Evolutionary conservation across 1,284 basidiomycete genomes (phyloP).

Genomic region (Cryptococcus depauperatus): DNA sequence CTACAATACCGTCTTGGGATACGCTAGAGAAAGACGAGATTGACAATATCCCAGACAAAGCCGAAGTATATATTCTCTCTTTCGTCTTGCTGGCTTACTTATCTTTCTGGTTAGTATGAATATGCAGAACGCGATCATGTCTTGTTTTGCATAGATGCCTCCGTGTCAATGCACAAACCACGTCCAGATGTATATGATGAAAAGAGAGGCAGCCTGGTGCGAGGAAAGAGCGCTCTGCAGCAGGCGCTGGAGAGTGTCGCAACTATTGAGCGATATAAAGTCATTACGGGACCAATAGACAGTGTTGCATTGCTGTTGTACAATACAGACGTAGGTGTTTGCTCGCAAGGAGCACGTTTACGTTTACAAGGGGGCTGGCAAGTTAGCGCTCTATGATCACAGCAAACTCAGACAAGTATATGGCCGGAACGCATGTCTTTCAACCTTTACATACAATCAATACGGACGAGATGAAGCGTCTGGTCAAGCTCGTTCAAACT

Average conservation of each 20-base stretch:
- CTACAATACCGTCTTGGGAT: constrained; percentile 36
- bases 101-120: no score
- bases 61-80: constrained; percentile 23
- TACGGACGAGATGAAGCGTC: constrained; percentile 68
- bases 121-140: constrained; percentile 73
- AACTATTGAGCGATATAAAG: constrained; percentile 80
- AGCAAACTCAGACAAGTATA: constrained; percentile 46
- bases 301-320: constrained; percentile 82
- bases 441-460: constrained; percentile 69
- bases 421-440: constrained; percentile 61
- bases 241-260: constrained; percentile 70
- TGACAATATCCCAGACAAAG: constrained; percentile 34
- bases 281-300: constrained; percentile 77
- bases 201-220: constrained; percentile 19
- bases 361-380: not conserved
- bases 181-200: constrained; percentile 47
- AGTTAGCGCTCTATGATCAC: constrained; percentile 8
- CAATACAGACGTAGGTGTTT: constrained; percentile 65
- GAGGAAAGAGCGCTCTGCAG: constrained; percentile 45
- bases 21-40: constrained; percentile 27
- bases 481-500: constrained; percentile 31
- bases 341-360: no score
- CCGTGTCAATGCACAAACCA: constrained; percentile 73
- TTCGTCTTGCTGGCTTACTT: not conserved
- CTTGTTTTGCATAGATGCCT: constrained; percentile 88